A percentile compares a stretch with the other conserved stretches of the same genome.
Evolutionary conservation across 2,329 filamentous ascomycete genomes (phyloP).

Genomic region (Albifimbria verrucaria): DNA sequence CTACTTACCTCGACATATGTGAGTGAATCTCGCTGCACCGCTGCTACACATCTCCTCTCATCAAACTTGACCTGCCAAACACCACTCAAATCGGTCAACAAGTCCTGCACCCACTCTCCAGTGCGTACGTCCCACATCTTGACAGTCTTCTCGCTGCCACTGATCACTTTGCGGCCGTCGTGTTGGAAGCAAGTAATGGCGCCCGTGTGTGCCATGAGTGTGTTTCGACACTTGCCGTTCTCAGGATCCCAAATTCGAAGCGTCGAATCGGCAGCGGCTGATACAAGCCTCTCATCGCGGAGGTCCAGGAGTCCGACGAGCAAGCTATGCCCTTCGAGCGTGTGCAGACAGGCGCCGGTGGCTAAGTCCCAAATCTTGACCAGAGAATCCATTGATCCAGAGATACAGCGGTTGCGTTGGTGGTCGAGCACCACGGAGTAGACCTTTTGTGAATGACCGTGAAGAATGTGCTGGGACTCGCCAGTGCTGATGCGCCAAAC

Average conservation of each 20-base stretch:
- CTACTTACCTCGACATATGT: slow-evolving; percentile 95
- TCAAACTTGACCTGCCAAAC: slow-evolving; percentile 99
- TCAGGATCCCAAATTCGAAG: slow-evolving; percentile 97
- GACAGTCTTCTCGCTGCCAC: slow-evolving; percentile 88
- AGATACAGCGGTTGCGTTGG: slow-evolving; percentile 90
- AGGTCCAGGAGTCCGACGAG: slow-evolving; percentile 91
- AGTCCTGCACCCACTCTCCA: slow-evolving; percentile 87
- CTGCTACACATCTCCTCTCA: slow-evolving; percentile 89
- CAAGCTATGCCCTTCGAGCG: slow-evolving; percentile 86
- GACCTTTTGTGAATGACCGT: slow-evolving; percentile 88
- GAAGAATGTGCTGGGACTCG: slow-evolving; percentile 77
- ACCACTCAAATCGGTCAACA: slow-evolving; percentile 89
- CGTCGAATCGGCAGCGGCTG: slow-evolving; percentile 91
- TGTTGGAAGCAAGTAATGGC: slow-evolving; percentile 99
- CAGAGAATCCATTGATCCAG: slow-evolving; percentile 95
- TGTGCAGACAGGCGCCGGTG: slow-evolving; percentile 80
- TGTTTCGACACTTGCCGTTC: slow-evolving; percentile 84
- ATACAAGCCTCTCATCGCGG: slow-evolving; percentile 85
- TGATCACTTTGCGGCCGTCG: slow-evolving; percentile 94
- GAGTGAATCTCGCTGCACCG: slow-evolving; percentile 85
- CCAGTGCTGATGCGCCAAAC: slow-evolving; percentile 98
- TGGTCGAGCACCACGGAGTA: slow-evolving; percentile 96
- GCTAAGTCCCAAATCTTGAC: slow-evolving; percentile 97
- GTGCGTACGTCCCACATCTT: slow-evolving; percentile 99
- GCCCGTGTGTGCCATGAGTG: slow-evolving; percentile 87